These are phyloP conservation scores for Cajanus cajan DNA, from an alignment of 306 rosid species.

Conservation along the genomic window DNA sequence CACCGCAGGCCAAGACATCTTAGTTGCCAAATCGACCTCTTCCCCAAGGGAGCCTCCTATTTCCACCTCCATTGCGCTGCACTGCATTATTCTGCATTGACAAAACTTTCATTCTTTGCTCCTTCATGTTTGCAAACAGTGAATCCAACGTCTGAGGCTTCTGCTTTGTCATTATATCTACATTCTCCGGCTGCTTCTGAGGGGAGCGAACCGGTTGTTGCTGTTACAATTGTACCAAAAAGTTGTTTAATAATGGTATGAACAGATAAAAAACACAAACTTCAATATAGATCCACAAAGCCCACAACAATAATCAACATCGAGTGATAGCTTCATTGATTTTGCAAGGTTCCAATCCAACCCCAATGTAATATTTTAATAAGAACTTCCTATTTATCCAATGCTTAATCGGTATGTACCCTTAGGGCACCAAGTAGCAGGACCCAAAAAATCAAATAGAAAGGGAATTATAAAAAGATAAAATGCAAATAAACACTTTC, in stretches of 20 bases:
- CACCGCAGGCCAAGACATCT: slow-evolving; percentile 20
- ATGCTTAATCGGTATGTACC: too few relatives aligned
- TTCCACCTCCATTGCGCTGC: slow-evolving; percentile 49
- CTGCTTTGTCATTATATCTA: slow-evolving; percentile 47
- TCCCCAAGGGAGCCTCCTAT: slow-evolving; percentile 63
- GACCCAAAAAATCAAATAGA: neutral
- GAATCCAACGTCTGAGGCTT: slow-evolving; percentile 81
- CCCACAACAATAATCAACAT: neutral
- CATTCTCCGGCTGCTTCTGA: slow-evolving; percentile 40
- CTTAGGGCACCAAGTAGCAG: too few relatives aligned
- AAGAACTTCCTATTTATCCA: too few relatives aligned
- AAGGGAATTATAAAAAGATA: neutral
- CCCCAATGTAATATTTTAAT: too few relatives aligned
- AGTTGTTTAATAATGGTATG: neutral
- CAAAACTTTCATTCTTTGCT: slow-evolving; percentile 66
- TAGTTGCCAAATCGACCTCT: slow-evolving; percentile 70
- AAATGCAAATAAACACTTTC: neutral
- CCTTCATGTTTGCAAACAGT: slow-evolving; percentile 82
- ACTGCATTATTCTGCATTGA: slow-evolving; percentile 52
- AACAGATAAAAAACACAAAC: neutral
- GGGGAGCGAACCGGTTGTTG: slow-evolving; percentile 35
- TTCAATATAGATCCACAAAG: neutral
- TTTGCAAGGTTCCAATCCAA: neutral
- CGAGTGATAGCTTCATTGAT: neutral
- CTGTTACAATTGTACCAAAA: slow-evolving; percentile 28